These are phyloP conservation scores for Amaranthus tricolor DNA, from an alignment of 179 eudicot genomes.

Conservation along the genomic window DNA sequence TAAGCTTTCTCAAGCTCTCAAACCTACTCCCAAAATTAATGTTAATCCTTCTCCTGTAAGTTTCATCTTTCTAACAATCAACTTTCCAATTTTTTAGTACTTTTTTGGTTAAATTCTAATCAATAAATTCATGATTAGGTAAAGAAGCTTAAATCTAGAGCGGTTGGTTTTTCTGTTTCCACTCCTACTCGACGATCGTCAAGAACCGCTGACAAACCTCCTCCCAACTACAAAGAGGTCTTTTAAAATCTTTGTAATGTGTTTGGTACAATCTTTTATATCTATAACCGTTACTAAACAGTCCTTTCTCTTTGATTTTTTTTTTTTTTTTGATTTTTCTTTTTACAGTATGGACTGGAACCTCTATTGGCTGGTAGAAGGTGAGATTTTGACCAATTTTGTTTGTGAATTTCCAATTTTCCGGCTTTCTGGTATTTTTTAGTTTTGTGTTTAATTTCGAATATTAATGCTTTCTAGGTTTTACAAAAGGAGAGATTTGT, in stretches of 20 bases:
- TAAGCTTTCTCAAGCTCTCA: constrained; percentile 12
- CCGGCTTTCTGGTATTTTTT: neutral
- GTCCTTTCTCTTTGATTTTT: neutral
- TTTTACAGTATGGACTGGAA: neutral
- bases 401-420: neutral
- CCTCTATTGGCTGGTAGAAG: neutral
- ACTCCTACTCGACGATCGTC: constrained; percentile 14
- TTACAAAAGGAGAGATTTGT: constrained; percentile 22
- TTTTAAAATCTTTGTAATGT: no score
- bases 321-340: neutral
- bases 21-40: neutral
- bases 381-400: neutral
- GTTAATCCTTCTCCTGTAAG: constrained; percentile 7
- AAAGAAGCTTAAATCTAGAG: constrained; percentile 2
- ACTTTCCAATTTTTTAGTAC: no score
- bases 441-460: neutral
- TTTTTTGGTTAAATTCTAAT: neutral
- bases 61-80: no score
- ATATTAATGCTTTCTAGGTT: neutral
- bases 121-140: neutral
- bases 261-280: no score
- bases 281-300: no score
- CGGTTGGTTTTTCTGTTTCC: neutral
- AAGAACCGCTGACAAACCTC: constrained; percentile 24
- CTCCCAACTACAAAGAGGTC: constrained; percentile 27